phyloP scores from a whole-genome alignment of 2,329 filamentous ascomycete genomes.

The Ceratocystis cacaofunesta region DNA sequence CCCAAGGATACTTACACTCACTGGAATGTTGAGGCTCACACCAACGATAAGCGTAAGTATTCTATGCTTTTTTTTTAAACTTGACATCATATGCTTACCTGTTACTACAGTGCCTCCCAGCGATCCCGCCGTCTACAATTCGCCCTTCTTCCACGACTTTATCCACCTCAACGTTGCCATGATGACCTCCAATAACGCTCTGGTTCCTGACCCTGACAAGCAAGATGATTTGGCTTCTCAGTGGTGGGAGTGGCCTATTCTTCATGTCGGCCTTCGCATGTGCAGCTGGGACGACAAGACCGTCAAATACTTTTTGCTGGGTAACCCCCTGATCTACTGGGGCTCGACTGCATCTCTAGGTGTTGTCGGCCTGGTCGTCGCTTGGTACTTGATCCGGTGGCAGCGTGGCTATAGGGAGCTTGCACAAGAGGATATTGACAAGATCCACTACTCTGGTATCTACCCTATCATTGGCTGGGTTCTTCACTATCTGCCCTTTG shows the following conservation, averaged over 20 bases:
- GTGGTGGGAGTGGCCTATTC: slow-evolving; percentile 97
- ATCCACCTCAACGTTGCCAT: slow-evolving; percentile 97
- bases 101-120: slow-evolving; percentile 58
- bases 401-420: slow-evolving; percentile 87
- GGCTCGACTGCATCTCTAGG: slow-evolving; percentile 68
- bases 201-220: slow-evolving; percentile 95
- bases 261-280: slow-evolving; percentile 93
- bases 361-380: slow-evolving; percentile 54
- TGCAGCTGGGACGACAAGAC: slow-evolving; percentile 94
- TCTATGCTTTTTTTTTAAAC: neutral
- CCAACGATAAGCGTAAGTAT: slow-evolving; percentile 75
- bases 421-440: slow-evolving; percentile 65
- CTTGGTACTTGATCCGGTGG: slow-evolving; percentile 86
- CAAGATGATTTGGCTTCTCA: slow-evolving; percentile 93
- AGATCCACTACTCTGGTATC: slow-evolving; percentile 83
- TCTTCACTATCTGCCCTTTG: slow-evolving; percentile 88
- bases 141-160: slow-evolving; percentile 94
- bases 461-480: slow-evolving; percentile 92
- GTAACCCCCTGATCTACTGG: slow-evolving; percentile 95
- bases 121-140: slow-evolving; percentile 85
- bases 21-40: slow-evolving; percentile 96
- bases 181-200: slow-evolving; percentile 99
- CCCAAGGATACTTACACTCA: slow-evolving; percentile 88
- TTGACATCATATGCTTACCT: slow-evolving; percentile 24
- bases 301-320: slow-evolving; percentile 96